phyloP scores from a whole-genome alignment of 2,329 filamentous ascomycete genomes.

The Calonectria naviculata region DNA sequence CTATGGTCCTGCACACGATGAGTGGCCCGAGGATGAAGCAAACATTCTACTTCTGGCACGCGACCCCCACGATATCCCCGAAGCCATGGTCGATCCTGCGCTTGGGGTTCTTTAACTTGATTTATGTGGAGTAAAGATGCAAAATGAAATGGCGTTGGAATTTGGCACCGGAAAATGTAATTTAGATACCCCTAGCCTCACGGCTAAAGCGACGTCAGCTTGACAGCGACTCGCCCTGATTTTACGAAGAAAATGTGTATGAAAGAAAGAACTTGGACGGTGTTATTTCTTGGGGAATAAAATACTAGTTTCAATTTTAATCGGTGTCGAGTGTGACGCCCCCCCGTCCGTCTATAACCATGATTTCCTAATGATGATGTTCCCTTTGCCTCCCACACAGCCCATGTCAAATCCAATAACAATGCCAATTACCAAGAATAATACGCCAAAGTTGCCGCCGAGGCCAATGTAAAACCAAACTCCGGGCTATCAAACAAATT shows the following conservation, averaged over 20 bases:
- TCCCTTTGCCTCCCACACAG: slow-evolving; percentile 1
- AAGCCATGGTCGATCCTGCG: slow-evolving; percentile 47
- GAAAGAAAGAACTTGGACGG: not conserved
- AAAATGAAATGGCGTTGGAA: slow-evolving; percentile 17
- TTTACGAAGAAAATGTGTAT: slow-evolving; percentile 26
- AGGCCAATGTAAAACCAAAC: slow-evolving; percentile 10
- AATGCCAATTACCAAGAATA: not conserved
- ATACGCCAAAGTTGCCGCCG: not conserved
- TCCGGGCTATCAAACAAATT: not conserved
- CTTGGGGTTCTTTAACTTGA: slow-evolving; percentile 30
- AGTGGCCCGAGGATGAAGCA: slow-evolving; percentile 57
- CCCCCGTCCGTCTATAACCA: slow-evolving; percentile 32
- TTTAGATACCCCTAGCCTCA: slow-evolving; percentile 38
- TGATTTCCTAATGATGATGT: slow-evolving; percentile 18
- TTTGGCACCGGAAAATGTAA: slow-evolving; percentile 24
- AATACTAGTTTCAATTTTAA: slow-evolving; percentile 9
- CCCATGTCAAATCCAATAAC: not conserved
- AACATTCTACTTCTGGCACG: slow-evolving; percentile 54
- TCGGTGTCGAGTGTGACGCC: not conserved
- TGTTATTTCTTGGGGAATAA: not conserved
- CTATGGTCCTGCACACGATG: slow-evolving; percentile 47
- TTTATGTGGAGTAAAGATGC: not conserved
- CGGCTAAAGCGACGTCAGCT: slow-evolving; percentile 21
- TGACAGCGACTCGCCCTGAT: not conserved
- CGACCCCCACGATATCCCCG: slow-evolving; percentile 34